Evolutionary conservation across 2,329 filamentous ascomycete species (phyloP).

Genomic region (Cordyceps tenuipes): DNA sequence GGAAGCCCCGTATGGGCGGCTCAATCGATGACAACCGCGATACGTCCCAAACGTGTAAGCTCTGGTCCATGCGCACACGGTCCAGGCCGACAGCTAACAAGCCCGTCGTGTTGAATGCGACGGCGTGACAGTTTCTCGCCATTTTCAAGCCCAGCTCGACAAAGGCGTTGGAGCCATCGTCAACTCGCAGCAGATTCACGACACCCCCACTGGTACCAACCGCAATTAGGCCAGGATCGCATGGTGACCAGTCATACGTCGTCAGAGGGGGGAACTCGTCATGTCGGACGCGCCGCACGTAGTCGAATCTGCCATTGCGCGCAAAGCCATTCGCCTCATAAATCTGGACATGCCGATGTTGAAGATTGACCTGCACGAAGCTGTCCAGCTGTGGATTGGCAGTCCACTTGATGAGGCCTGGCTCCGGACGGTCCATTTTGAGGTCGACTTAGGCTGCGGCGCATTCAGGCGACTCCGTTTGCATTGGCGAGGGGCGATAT

Average conservation of each 20-base stretch:
- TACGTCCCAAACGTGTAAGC: conserved; percentile 76
- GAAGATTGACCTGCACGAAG: conserved; percentile 58
- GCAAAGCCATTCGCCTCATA: conserved; percentile 55
- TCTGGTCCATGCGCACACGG: conserved; percentile 71
- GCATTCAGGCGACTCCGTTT: neutral
- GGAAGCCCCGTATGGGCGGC: conserved; percentile 40
- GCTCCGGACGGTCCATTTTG: conserved; percentile 50
- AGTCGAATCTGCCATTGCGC: conserved; percentile 48
- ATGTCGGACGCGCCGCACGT: conserved; percentile 47
- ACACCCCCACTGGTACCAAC: conserved; percentile 69
- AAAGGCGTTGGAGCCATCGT: conserved; percentile 59
- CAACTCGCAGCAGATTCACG: conserved; percentile 64
- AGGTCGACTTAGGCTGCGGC: neutral
- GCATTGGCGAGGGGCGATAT: neutral
- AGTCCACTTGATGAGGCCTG: conserved; percentile 59
- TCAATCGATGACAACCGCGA: conserved; percentile 49
- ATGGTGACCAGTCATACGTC: conserved; percentile 59
- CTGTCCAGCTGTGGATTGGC: conserved; percentile 49
- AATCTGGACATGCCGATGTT: conserved; percentile 53
- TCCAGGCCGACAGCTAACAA: conserved; percentile 72
- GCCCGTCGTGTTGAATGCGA: conserved; percentile 66
- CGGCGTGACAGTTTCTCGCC: conserved; percentile 69
- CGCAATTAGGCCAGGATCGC: conserved; percentile 57
- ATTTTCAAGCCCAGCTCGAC: conserved; percentile 64
- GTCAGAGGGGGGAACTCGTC: conserved; percentile 56